Conservation (phyloP, 768 basidiomycete genomes). For the Boletus huronensis region DNA sequence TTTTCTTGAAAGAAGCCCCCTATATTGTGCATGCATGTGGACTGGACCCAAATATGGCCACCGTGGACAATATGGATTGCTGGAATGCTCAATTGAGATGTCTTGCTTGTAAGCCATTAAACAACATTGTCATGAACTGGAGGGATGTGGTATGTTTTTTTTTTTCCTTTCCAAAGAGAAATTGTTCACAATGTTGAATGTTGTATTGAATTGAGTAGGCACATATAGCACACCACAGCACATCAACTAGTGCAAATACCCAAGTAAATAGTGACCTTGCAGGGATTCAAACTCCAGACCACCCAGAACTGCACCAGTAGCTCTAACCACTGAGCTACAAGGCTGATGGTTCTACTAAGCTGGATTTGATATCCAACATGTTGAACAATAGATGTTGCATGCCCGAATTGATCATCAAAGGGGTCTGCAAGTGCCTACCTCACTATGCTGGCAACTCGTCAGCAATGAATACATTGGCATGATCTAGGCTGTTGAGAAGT, state of each 20-base stretch:
- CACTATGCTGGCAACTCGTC: neutral
- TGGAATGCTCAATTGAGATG: slow-evolving; percentile 7
- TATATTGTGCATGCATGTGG: slow-evolving; percentile 1
- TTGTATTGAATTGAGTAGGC: no score
- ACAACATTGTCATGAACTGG: neutral
- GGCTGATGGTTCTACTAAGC: no score
- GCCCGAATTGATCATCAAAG: neutral
- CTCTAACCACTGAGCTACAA: no score
- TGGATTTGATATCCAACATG: no score
- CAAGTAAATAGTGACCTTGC: no score
- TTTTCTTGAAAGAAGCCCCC: neutral
- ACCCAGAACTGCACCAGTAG: no score
- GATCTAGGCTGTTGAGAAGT: neutral
- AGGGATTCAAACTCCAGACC: no score
- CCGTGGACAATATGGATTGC: neutral
- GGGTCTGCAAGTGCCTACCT: no score
- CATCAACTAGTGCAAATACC: no score
- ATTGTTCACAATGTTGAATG: neutral
- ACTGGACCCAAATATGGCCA: slow-evolving; percentile 5
- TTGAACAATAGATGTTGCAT: neutral
- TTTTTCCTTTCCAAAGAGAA: neutral
- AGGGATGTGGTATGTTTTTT: neutral
- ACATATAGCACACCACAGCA: no score
- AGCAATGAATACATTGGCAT: neutral
- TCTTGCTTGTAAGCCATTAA: neutral